Percentiles rank a stretch among this genome's conserved stretches.
These are phyloP conservation scores for Lipomyces yamanashiensis DNA, from an alignment of 805 yeast genomes.

Conservation along the genomic window DNA sequence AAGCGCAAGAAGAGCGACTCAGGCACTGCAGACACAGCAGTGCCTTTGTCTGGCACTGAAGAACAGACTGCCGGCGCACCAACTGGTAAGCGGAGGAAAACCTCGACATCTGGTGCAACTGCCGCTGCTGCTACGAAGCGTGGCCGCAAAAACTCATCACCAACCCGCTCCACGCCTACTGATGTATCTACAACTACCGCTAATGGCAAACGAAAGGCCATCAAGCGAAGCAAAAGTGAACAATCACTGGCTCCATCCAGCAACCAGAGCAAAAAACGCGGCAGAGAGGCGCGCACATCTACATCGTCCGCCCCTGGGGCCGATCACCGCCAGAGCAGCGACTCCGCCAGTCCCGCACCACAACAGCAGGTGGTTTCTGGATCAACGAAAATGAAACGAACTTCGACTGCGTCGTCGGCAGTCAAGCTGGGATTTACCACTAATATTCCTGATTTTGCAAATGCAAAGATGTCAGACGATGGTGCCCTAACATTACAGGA, in stretches of 20 bases:
- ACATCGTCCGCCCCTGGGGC: neutral
- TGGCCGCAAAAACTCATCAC: neutral
- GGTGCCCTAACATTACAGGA: slow-evolving; percentile 42
- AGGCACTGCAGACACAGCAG: slow-evolving; percentile 35
- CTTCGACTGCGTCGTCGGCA: slow-evolving; percentile 5
- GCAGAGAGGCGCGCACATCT: slow-evolving; percentile 3
- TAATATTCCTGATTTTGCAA: slow-evolving; percentile 47
- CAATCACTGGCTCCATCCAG: neutral
- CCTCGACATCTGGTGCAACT: neutral
- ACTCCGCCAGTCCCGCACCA: slow-evolving; percentile 13
- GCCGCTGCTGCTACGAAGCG: slow-evolving; percentile 4
- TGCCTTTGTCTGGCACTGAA: slow-evolving; percentile 41
- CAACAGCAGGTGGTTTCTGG: neutral
- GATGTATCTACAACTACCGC: neutral
- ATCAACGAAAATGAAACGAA: neutral
- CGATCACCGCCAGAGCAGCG: slow-evolving; percentile 7
- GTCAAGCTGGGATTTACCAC: slow-evolving; percentile 35
- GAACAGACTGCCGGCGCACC: slow-evolving; percentile 38
- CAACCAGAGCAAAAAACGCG: neutral
- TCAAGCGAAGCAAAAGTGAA: neutral
- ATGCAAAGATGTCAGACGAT: slow-evolving; percentile 46
- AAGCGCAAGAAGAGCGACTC: slow-evolving; percentile 30
- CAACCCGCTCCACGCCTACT: neutral
- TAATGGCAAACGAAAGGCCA: neutral
- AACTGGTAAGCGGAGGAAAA: slow-evolving; percentile 6